A percentile compares a stretch with the other conserved stretches of the same genome.
Conservation (phyloP, 2,329 filamentous ascomycete species). For the Xylariaceae sp. region DNA sequence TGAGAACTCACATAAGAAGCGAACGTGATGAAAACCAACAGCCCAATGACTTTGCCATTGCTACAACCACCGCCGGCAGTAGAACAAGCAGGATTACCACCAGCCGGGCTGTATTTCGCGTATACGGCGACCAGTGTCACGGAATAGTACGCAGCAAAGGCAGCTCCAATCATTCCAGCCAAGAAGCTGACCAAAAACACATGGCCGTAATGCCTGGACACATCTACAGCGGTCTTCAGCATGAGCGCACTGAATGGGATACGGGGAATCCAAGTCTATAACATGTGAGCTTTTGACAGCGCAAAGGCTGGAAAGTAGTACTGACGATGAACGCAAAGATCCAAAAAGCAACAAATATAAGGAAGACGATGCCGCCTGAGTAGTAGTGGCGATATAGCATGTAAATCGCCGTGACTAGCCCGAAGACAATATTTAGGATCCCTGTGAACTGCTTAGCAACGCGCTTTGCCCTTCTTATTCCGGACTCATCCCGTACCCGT, state of each 20-base stretch:
- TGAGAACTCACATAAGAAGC: constrained; percentile 62
- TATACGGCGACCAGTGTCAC: constrained; percentile 84
- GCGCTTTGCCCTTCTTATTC: too few relatives aligned
- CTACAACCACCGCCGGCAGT: constrained; percentile 60
- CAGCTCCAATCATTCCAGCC: constrained; percentile 70
- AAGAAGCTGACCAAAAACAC: constrained; percentile 82
- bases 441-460: constrained; percentile 9
- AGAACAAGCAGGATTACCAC: constrained; percentile 48
- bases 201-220: constrained; percentile 77
- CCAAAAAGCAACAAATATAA: constrained; percentile 75
- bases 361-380: constrained; percentile 80
- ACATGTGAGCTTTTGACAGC: constrained; percentile 1
- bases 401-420: constrained; percentile 80
- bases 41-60: constrained; percentile 70
- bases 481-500: constrained; percentile 48
- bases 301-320: neutral
- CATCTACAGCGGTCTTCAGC: constrained; percentile 79
- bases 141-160: constrained; percentile 78
- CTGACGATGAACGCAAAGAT: constrained; percentile 68
- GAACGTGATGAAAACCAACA: constrained; percentile 84
- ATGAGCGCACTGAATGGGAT: constrained; percentile 91
- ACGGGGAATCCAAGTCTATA: constrained; percentile 69
- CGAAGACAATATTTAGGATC: constrained; percentile 79
- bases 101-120: constrained; percentile 67
- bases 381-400: constrained; percentile 75